Base-by-base conservation (phyloP, 495 filamentous ascomycete species). In the Sordaria brevicollis region DNA sequence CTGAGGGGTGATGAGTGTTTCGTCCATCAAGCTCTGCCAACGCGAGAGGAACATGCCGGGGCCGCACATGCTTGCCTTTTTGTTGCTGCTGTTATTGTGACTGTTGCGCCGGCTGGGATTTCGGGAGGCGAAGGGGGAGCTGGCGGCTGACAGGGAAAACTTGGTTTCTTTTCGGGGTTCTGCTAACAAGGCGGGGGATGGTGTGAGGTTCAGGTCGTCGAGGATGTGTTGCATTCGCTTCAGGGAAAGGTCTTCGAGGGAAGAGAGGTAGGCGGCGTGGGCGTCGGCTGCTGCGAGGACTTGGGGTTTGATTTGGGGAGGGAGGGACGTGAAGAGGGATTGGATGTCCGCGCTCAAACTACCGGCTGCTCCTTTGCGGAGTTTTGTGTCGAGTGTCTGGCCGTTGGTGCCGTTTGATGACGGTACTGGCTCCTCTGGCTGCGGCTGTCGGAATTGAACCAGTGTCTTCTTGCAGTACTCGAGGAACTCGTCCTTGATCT, bases 11-110 rank as follows among this genome's bases (percentile, higher is more conserved):
- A 92, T 84, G 17, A 81, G 68, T 0, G 89, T 89, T 7, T 79
- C 75, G 73, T 92, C 86, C 31, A 92, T 80, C 8, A 90, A 79
- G 19, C 82, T 73, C 75, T 91, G 86, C 89, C 89, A 92, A 41
- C 85, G 82, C 0, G 83, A 79, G 43, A 91, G 82, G 73, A 86
- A 92, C 65, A 87, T 85, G 0, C 89, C 89, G 10, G 89, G 89
- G 0, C 88, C 88, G 10, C 80, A 77, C 62, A 77, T 79, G 70
- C 75, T 74, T 65, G 72, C 73, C n/a, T 37, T 34, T 19, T 73
- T 57, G 25, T 73, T 73, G 9, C 21, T 31, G 29, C 6, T 41
- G n/a, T 10, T 36, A 17, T 29, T 68, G 4, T 25, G 25, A 15
- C 13, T 65, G 57, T 38, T 69, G 33, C 8, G 57, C 38, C 36